phyloP scores from a whole-genome alignment of 192 early-diverging fungal genomes.

The Chytriomyces sp. region DNA sequence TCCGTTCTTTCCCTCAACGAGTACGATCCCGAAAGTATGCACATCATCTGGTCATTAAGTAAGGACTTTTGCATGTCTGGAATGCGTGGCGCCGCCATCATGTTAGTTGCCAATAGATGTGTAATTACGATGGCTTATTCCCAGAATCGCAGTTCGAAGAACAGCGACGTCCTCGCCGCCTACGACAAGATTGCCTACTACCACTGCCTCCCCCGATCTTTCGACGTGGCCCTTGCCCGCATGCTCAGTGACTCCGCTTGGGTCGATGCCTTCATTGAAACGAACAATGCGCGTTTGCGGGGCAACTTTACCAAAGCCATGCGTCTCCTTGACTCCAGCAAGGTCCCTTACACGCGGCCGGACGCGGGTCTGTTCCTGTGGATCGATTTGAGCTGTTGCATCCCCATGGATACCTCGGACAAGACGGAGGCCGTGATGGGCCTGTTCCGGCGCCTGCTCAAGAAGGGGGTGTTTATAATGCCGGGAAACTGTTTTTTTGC shows the following conservation, averaged over 20 bases:
- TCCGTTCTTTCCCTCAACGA: too few species aligned
- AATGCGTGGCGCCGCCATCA: slow-evolving; percentile 64
- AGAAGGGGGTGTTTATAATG: slow-evolving; percentile 65
- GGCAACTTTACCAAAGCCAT: slow-evolving; percentile 50
- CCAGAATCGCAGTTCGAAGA: slow-evolving; percentile 3
- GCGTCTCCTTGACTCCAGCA: slow-evolving; percentile 43
- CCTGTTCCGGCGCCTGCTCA: slow-evolving; percentile 48
- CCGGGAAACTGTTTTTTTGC: slow-evolving; percentile 69
- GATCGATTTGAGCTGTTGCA: slow-evolving; percentile 55
- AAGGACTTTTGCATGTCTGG: slow-evolving; percentile 87
- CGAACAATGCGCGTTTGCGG: slow-evolving; percentile 60
- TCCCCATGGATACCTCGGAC: slow-evolving; percentile 7
- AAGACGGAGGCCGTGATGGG: slow-evolving; percentile 21
- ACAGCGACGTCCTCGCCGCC: slow-evolving; percentile 17
- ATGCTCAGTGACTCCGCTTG: slow-evolving; percentile 59
- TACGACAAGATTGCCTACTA: slow-evolving; percentile 43
- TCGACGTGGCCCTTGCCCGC: slow-evolving; percentile 58
- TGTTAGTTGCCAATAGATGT: slow-evolving; percentile 41
- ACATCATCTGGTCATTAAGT: slow-evolving; percentile 77
- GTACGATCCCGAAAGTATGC: too few species aligned
- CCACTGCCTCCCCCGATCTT: slow-evolving; percentile 62
- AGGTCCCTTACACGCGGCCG: slow-evolving; percentile 60
- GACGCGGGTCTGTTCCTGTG: slow-evolving; percentile 76
- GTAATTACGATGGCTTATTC: not conserved
- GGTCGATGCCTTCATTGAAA: slow-evolving; percentile 60